Evolutionary conservation across 2,329 filamentous ascomycete species (phyloP).

Genomic region (Fusarium foetens): DNA sequence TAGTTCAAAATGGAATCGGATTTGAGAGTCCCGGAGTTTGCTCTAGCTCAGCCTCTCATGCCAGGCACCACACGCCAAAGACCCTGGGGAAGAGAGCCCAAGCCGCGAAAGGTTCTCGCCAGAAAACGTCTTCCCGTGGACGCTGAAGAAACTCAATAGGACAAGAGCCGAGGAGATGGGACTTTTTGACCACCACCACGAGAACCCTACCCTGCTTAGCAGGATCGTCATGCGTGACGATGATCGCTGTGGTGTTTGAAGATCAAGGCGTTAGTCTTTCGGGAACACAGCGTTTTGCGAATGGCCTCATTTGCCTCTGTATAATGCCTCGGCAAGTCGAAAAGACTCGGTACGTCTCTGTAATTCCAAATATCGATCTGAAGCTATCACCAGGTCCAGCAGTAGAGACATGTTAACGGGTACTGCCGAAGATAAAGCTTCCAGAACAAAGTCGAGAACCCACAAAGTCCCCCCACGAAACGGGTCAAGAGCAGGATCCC

Average conservation of each 20-base stretch:
- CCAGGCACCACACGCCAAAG: constrained; percentile 4
- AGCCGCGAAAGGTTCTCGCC: constrained; percentile 13
- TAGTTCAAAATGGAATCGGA: neutral
- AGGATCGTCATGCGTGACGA: neutral
- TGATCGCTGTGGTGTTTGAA: neutral
- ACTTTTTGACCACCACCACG: neutral
- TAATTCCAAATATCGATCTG: constrained; percentile 18
- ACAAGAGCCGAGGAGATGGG: neutral
- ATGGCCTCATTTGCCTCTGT: neutral
- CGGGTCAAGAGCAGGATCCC: neutral
- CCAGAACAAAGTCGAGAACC: constrained; percentile 18
- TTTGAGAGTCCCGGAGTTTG: neutral
- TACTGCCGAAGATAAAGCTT: neutral
- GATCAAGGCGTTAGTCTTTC: constrained; percentile 17
- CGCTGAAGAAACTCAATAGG: neutral
- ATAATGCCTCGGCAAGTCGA: neutral
- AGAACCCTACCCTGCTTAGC: neutral
- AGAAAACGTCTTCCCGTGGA: constrained; percentile 3
- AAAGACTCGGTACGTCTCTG: neutral
- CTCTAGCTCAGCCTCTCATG: constrained; percentile 5
- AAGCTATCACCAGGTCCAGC: neutral
- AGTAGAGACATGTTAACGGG: neutral
- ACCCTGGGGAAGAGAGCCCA: neutral
- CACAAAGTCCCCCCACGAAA: neutral
- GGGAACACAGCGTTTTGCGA: neutral